A percentile compares a stretch with the other conserved stretches of the same genome.
Evolutionary conservation across 192 early-diverging fungal species (phyloP).

Genomic region (Phlyctochytrium bullatum): DNA sequence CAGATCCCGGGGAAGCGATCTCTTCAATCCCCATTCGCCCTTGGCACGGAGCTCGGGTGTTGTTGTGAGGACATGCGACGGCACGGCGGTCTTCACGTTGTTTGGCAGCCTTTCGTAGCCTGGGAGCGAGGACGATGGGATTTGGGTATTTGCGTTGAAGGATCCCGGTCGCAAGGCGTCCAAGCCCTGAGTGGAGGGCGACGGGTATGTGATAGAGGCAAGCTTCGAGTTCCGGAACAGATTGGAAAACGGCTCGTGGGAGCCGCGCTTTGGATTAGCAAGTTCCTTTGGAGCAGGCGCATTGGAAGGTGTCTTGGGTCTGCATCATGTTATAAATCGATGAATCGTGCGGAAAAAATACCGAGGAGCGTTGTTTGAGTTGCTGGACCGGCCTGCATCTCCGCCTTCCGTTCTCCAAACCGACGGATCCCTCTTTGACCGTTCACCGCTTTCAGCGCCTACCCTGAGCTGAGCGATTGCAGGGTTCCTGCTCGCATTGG

Average conservation of each 20-base stretch:
- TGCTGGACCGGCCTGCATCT: too few relatives aligned
- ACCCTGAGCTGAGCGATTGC: too few relatives aligned
- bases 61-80: not conserved
- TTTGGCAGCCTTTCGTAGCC: not conserved
- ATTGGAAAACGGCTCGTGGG: not conserved
- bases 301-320: too few relatives aligned
- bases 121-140: not conserved
- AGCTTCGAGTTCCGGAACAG: slow-evolving; percentile 7
- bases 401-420: too few relatives aligned
- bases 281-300: too few relatives aligned
- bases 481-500: too few relatives aligned
- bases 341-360: too few relatives aligned
- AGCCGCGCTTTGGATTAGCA: too few relatives aligned
- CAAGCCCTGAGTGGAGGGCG: not conserved
- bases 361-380: too few relatives aligned
- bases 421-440: too few relatives aligned
- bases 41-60: not conserved
- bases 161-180: not conserved
- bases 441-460: too few relatives aligned
- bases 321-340: too few relatives aligned
- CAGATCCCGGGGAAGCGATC: not conserved
- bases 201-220: not conserved
- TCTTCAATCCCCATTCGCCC: slow-evolving; percentile 3
- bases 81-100: not conserved
- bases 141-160: not conserved